These are phyloP conservation scores for Sporopachydermia lactativora DNA, from an alignment of 805 yeast genomes.

Conservation along the genomic window DNA sequence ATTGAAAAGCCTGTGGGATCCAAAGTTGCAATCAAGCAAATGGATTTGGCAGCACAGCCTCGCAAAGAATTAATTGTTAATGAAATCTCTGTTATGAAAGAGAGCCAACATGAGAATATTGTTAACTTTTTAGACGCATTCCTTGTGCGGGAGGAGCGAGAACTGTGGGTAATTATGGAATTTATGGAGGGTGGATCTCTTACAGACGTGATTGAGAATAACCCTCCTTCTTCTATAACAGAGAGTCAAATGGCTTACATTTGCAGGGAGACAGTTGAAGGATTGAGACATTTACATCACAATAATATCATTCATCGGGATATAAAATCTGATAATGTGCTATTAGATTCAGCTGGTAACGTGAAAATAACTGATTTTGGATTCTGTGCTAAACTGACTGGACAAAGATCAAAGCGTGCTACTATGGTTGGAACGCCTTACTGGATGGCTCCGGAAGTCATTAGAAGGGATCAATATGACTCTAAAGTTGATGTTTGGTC, in stretches of 20 bases:
- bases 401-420: conserved; percentile 71
- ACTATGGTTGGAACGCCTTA: conserved; percentile 99
- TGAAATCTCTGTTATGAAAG: conserved; percentile 93
- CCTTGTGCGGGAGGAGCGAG: conserved; percentile 42
- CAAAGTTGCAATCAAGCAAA: conserved; percentile 88
- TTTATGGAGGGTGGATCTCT: conserved; percentile 98
- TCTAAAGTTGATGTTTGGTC: conserved; percentile 98
- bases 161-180: conserved; percentile 96
- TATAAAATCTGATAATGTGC: conserved; percentile 87
- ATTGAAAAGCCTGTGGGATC: conserved; percentile 25
- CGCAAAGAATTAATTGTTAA: conserved; percentile 89
- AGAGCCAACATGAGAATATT: conserved; percentile 77
- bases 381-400: conserved; percentile 89
- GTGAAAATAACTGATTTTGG: conserved; percentile 93
- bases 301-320: conserved; percentile 93
- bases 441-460: conserved; percentile 99
- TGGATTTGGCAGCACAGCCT: conserved; percentile 90
- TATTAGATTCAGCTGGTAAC: conserved; percentile 71
- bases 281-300: conserved; percentile 75
- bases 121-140: conserved; percentile 89
- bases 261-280: conserved; percentile 78
- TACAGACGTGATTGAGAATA: conserved; percentile 89
- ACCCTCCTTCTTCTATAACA: conserved; percentile 47
- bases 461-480: conserved; percentile 86
- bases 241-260: conserved; percentile 95